These are phyloP conservation scores for Dentipellis fragilis DNA, from an alignment of 768 basidiomycete species.

Conservation along the genomic window DNA sequence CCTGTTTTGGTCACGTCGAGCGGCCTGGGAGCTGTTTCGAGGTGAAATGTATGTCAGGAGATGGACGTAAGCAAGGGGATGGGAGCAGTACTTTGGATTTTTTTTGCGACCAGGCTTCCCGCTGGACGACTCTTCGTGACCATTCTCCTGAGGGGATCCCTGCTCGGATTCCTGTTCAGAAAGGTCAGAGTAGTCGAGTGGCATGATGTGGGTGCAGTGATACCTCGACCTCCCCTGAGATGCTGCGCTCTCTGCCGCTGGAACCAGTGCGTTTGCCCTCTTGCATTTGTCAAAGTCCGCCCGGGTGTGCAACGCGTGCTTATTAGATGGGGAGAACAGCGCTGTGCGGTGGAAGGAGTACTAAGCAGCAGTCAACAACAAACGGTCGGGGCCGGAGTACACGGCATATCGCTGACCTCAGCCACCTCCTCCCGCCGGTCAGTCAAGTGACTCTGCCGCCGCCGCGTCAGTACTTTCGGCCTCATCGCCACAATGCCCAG, in stretches of 20 bases:
- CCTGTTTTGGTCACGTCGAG: constrained; percentile 80
- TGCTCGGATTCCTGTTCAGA: constrained; percentile 51
- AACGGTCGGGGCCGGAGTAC: not conserved
- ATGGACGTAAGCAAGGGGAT: constrained; percentile 21
- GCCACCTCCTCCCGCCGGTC: not conserved
- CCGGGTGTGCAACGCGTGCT: not conserved
- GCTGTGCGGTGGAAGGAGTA: not conserved
- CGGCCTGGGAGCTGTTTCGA: constrained; percentile 66
- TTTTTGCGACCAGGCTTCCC: constrained; percentile 76
- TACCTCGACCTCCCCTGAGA: constrained; percentile 53
- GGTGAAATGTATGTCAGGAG: constrained; percentile 7
- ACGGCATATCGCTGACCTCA: not conserved
- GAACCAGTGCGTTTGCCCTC: not conserved
- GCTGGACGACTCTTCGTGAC: constrained; percentile 13
- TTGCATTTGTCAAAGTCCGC: not conserved
- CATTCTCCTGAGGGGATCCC: constrained; percentile 34
- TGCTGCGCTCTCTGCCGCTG: constrained; percentile 48
- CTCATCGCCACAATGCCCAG: too few relatives aligned
- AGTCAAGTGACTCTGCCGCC: too few relatives aligned
- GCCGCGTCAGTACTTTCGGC: too few relatives aligned
- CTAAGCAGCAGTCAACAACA: not conserved
- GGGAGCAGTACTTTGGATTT: constrained; percentile 64
- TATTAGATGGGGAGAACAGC: too few relatives aligned
- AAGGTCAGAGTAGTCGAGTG: constrained; percentile 3
- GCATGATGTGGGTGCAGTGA: constrained; percentile 4